A percentile compares a stretch with the other conserved stretches of the same genome.
Evolutionary conservation across 768 basidiomycete genomes (phyloP).

Genomic region (Lepiota venenata): DNA sequence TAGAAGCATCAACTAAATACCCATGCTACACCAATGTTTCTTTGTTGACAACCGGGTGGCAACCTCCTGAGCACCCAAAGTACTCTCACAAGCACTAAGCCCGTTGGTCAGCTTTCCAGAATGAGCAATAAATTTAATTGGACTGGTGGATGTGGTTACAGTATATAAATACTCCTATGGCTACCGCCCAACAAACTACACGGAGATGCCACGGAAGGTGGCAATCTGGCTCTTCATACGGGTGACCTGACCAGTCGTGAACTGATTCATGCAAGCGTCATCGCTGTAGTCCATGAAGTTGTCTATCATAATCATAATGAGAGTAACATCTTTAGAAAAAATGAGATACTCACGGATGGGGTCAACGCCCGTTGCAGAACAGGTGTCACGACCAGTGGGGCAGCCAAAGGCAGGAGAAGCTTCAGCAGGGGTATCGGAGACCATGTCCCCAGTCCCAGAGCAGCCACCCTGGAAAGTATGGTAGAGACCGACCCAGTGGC

Average conservation of each 20-base stretch:
- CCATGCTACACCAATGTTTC: too few species aligned
- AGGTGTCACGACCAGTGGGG: conserved; percentile 33
- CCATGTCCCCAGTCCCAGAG: conserved; percentile 34
- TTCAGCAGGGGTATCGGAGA: conserved; percentile 47
- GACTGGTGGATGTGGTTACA: not conserved
- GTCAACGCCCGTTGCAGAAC: conserved; percentile 37
- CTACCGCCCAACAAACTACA: conserved; percentile 13
- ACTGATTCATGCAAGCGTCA: conserved; percentile 48
- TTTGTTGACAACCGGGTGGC: too few species aligned
- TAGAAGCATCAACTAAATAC: too few species aligned
- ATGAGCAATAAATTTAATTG: too few species aligned
- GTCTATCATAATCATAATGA: conserved; percentile 20
- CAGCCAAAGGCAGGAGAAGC: conserved; percentile 39
- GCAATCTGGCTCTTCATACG: conserved; percentile 38
- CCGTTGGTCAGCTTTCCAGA: too few species aligned
- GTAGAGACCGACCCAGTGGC: conserved; percentile 61
- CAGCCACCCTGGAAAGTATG: conserved; percentile 58
- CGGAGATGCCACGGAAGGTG: conserved; percentile 38
- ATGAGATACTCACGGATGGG: conserved; percentile 34
- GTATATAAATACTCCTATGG: too few species aligned
- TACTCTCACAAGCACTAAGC: too few species aligned
- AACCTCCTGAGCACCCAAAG: too few species aligned
- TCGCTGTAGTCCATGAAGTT: conserved; percentile 56
- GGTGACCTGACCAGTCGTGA: conserved; percentile 42
- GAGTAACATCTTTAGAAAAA: not conserved